Evolutionary conservation across 768 basidiomycete genomes (phyloP).

Genomic region (Russula emetica): DNA sequence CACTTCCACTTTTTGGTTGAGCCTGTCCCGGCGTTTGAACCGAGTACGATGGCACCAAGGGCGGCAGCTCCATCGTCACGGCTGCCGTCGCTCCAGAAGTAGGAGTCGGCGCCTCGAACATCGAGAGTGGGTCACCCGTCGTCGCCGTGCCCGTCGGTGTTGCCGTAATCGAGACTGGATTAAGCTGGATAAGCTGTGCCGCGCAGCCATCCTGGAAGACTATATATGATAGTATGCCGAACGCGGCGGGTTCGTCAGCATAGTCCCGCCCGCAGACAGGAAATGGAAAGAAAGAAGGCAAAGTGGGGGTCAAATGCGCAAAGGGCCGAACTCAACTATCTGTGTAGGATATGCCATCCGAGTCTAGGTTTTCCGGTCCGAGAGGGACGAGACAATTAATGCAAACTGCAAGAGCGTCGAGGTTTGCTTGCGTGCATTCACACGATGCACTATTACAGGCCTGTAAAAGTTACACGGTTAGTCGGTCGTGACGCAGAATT

Average conservation of each 20-base stretch:
- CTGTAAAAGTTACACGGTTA: not conserved
- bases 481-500: not conserved
- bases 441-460: not conserved
- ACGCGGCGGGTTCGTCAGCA: not conserved
- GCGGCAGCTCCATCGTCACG: not conserved
- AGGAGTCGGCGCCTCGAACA: not conserved
- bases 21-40: not conserved
- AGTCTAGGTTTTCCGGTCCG: not conserved
- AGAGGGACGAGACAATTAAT: conserved; percentile 5
- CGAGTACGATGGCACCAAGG: not conserved
- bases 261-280: not conserved
- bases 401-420: not conserved
- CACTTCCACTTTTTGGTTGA: not conserved
- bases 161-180: not conserved
- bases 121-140: conserved; percentile 7
- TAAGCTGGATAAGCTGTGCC: not conserved
- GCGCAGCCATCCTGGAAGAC: not conserved
- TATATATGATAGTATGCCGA: not conserved
- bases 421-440: conserved; percentile 14
- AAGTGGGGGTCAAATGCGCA: not conserved
- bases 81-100: not conserved
- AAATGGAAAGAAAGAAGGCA: not conserved
- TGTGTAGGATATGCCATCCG: not conserved
- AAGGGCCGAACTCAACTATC: not conserved
- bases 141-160: conserved; percentile 1